Conservation (phyloP, 192 early-diverging fungal genomes). For the Podila verticillata region DNA sequence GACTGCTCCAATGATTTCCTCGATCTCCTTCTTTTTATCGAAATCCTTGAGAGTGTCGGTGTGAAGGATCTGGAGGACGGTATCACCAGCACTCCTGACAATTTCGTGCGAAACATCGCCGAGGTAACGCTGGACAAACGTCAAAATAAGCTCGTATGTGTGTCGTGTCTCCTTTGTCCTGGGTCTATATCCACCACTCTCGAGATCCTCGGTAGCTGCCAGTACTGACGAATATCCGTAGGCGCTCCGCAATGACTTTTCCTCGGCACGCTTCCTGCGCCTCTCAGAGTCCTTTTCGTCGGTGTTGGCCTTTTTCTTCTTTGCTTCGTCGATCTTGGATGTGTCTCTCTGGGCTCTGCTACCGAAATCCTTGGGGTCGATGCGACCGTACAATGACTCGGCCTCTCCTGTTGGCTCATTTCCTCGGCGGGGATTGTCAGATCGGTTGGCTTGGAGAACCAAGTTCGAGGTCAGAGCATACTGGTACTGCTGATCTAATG, state of each 20-base stretch:
- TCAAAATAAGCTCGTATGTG: slow-evolving; percentile 89
- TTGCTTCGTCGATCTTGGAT: slow-evolving; percentile 69
- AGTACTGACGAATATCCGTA: slow-evolving; percentile 82
- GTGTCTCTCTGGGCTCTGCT: slow-evolving; percentile 74
- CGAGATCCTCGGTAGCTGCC: slow-evolving; percentile 88
- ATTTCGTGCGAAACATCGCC: slow-evolving; percentile 94
- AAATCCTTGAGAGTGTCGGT: slow-evolving; percentile 86
- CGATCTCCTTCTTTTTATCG: slow-evolving; percentile 89
- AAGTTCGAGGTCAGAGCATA: slow-evolving; percentile 95
- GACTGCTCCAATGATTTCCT: slow-evolving; percentile 76
- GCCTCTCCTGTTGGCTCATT: slow-evolving; percentile 96
- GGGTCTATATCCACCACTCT: slow-evolving; percentile 87
- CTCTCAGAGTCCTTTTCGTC: slow-evolving; percentile 61
- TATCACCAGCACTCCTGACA: slow-evolving; percentile 89
- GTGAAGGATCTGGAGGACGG: slow-evolving; percentile 84
- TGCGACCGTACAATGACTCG: slow-evolving; percentile 88
- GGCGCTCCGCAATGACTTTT: slow-evolving; percentile 67
- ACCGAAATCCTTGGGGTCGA: slow-evolving; percentile 89
- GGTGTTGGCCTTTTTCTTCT: slow-evolving; percentile 68
- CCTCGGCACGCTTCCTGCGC: slow-evolving; percentile 66
- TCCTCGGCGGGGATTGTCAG: slow-evolving; percentile 80
- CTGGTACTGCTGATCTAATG: slow-evolving; percentile 77
- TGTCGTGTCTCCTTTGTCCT: slow-evolving; percentile 89
- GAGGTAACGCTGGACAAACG: slow-evolving; percentile 82
- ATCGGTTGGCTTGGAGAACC: slow-evolving; percentile 92